Conservation (phyloP, 1,284 basidiomycete genomes). For the Paramarasmius palmivorus region DNA sequence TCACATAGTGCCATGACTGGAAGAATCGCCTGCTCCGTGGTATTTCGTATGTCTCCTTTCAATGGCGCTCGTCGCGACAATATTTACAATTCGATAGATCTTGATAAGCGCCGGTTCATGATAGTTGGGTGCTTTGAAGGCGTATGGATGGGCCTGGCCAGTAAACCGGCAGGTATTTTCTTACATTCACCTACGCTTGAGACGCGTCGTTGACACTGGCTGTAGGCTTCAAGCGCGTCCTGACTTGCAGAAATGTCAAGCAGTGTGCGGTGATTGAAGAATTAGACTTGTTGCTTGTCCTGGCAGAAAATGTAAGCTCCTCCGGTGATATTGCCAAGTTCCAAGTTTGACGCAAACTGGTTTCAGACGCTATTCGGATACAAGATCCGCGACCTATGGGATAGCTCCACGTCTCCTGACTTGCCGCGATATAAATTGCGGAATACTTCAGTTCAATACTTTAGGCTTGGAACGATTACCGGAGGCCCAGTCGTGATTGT, state of each 20-base stretch:
- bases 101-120: slow-evolving; percentile 61
- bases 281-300: slow-evolving; percentile 91
- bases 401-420: no score
- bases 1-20: slow-evolving; percentile 79
- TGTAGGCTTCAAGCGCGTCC: slow-evolving; percentile 80
- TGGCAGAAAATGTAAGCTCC: slow-evolving; percentile 77
- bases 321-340: no score
- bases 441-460: slow-evolving; percentile 90
- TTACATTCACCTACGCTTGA: no score
- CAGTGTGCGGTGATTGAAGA: slow-evolving; percentile 94
- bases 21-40: slow-evolving; percentile 89
- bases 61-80: slow-evolving; percentile 1
- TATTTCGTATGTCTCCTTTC: slow-evolving; percentile 72
- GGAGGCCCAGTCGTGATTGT: slow-evolving; percentile 90
- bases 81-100: no score
- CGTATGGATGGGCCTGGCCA: slow-evolving; percentile 93
- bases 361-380: no score
- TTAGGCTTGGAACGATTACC: slow-evolving; percentile 84
- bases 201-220: no score
- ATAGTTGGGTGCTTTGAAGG: slow-evolving; percentile 95
- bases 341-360: no score
- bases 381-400: no score
- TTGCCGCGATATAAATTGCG: slow-evolving; percentile 85
- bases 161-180: no score
- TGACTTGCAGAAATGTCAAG: slow-evolving; percentile 87